Evolutionary conservation across 2,329 filamentous ascomycete species (phyloP), one percentile per base, ranked within the genome.

Genomic region (Fusarium sp.): DNA sequence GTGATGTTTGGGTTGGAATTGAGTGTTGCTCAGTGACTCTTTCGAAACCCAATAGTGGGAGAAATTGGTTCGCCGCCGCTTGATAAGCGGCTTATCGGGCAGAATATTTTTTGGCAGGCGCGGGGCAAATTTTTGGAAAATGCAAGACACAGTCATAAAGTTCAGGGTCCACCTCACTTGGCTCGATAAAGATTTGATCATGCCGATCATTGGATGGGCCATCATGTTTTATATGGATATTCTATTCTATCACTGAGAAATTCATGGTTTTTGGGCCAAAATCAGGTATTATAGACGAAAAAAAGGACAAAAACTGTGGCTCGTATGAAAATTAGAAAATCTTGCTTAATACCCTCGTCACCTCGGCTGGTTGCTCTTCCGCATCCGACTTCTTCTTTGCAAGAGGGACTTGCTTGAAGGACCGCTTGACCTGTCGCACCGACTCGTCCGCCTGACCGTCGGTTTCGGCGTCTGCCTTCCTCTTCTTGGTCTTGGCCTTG

Each of bases 331-430:
- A 59, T 73, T 75, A 91, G 73, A 91, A 91, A 68, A 91, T 90
- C 79, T 88, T 90, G 81, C 86, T 89, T 70, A 91, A 76, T 45
- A 91, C 86, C 70, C 86, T 84, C 73, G 86, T 85, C 11, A 90
- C 86, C 57, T 85, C 82, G 32, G 87, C 87, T 4, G 86, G 82
- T 74, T 87, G 87, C 54, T 83, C 81, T 52, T 79, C 80, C 13
- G 77, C 77, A 51, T 74, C 78, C 51, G 75, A 79, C 71, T 82
- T 81, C 78, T 86, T 89, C 63, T 81, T 81, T 57, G 85, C 88
- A 67, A 89, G 81, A 61, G 86, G 81, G 60, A 87, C 88, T 81
- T 94, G 92, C 78, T 87, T 89, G 78, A 94, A 94, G 30, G 88
- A 87, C 69, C 78, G 80, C 73, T 69, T 66, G 49, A 67, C 59